These are phyloP conservation scores for Malania oleifera DNA, from an alignment of 164 flowering plant genomes.

Conservation along the genomic window DNA sequence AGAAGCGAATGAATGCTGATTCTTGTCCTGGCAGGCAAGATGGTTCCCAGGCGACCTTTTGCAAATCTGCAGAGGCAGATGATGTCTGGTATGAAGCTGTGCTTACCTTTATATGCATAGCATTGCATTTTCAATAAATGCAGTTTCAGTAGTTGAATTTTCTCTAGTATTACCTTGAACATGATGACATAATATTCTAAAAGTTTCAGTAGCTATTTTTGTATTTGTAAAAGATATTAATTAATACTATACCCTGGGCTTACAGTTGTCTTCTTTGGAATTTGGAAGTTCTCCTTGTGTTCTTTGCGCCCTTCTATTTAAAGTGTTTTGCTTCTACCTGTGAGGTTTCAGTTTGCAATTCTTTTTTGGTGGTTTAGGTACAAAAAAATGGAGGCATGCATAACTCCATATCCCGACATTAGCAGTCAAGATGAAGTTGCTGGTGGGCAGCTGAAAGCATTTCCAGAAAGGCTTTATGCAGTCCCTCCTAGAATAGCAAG, in stretches of 20 bases:
- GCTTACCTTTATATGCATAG: background rate
- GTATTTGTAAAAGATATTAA: no score
- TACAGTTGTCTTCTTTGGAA: no score
- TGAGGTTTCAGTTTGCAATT: background rate
- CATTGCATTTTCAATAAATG: no score
- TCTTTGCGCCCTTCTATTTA: no score
- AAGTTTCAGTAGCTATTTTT: no score
- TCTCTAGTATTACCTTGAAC: no score
- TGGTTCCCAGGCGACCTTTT: constrained; percentile 33
- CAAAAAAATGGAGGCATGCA: constrained; percentile 77
- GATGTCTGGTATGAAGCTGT: constrained; percentile 63
- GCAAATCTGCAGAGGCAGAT: constrained; percentile 49
- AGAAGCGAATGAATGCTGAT: constrained; percentile 50
- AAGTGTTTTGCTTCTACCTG: no score
- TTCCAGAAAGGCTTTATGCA: constrained; percentile 72
- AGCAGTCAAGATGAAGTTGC: constrained; percentile 48
- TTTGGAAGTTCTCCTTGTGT: no score
- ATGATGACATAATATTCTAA: no score
- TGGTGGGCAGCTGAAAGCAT: constrained; percentile 57
- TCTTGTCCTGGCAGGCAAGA: constrained; percentile 54
- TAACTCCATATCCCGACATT: constrained; percentile 63
- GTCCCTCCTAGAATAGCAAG: constrained; percentile 78
- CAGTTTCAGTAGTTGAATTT: no score
- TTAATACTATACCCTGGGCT: no score
- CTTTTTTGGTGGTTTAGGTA: constrained; percentile 49